These are phyloP conservation scores for Lizonia empirigonia DNA, from an alignment of 2,329 filamentous ascomycete species.

Conservation along the genomic window DNA sequence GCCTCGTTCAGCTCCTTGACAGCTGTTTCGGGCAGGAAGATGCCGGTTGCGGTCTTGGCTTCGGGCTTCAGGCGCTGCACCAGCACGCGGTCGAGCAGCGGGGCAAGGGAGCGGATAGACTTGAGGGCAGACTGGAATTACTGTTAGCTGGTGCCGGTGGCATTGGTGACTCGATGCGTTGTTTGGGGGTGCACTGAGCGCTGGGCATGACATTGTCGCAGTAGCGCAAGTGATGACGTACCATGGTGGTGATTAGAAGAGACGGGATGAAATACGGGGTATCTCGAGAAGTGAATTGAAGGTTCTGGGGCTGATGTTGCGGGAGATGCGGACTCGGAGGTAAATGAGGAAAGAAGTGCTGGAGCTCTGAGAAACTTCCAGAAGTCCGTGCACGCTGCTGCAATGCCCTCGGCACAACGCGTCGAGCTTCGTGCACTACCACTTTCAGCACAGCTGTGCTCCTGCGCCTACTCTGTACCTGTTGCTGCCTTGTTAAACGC, in stretches of 20 bases:
- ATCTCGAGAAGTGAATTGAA: constrained; percentile 20
- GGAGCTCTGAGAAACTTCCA: constrained; percentile 23
- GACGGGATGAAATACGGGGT: constrained; percentile 18
- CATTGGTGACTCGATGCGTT: not conserved
- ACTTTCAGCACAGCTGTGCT: not conserved
- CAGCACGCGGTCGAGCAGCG: constrained; percentile 96
- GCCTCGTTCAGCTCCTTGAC: constrained; percentile 99
- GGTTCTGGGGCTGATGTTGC: constrained; percentile 13
- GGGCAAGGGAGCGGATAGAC: constrained; percentile 92
- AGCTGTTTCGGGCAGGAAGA: constrained; percentile 95
- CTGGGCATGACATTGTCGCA: too few relatives aligned
- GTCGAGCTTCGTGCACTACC: constrained; percentile 10
- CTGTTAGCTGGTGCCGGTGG: not conserved
- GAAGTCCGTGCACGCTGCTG: constrained; percentile 23
- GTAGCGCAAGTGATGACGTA: constrained; percentile 18
- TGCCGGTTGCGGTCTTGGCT: constrained; percentile 92
- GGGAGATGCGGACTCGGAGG: constrained; percentile 19
- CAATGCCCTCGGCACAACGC: constrained; percentile 29
- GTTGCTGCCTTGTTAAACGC: not conserved
- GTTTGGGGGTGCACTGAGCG: not conserved
- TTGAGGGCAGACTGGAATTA: constrained; percentile 70
- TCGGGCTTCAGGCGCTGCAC: constrained; percentile 98
- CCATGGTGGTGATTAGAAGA: constrained; percentile 24
- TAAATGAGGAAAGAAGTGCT: constrained; percentile 10
- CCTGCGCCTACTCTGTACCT: not conserved